Conservation (phyloP, 331 rosid genomes). For the Cydonia oblonga region DNA sequence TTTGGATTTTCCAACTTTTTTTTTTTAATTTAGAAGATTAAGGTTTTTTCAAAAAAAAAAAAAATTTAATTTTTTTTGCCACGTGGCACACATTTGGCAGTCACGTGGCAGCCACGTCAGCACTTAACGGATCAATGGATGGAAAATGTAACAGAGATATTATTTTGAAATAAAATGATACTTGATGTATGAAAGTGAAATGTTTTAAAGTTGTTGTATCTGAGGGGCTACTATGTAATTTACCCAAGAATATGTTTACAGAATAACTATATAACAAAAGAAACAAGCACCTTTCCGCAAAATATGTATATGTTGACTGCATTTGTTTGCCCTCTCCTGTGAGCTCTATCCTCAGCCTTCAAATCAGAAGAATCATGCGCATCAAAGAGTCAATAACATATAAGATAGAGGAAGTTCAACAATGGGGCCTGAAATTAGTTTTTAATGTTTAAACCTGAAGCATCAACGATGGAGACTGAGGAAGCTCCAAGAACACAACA, state of each 20-base stretch:
- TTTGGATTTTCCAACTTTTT: no score
- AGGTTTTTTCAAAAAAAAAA: no score
- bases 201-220: no score
- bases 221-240: no score
- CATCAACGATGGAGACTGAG: conserved; percentile 68
- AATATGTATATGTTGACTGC: conserved; percentile 87
- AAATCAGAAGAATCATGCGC: conserved; percentile 21
- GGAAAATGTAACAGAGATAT: no score
- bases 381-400: neutral
- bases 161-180: no score
- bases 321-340: conserved; percentile 84
- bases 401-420: neutral
- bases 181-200: no score
- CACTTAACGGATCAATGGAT: no score
- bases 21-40: no score
- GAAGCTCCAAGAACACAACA: conserved; percentile 93
- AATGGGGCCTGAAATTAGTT: neutral
- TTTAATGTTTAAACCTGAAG: conserved; percentile 53
- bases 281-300: conserved; percentile 64
- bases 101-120: no score
- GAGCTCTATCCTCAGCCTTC: conserved; percentile 99
- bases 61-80: no score
- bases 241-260: conserved; percentile 8
- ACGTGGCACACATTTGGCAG: no score
- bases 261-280: neutral